These are phyloP conservation scores for Lasiodiplodia citricola DNA, from an alignment of 2,329 filamentous ascomycete species.

Conservation along the genomic window DNA sequence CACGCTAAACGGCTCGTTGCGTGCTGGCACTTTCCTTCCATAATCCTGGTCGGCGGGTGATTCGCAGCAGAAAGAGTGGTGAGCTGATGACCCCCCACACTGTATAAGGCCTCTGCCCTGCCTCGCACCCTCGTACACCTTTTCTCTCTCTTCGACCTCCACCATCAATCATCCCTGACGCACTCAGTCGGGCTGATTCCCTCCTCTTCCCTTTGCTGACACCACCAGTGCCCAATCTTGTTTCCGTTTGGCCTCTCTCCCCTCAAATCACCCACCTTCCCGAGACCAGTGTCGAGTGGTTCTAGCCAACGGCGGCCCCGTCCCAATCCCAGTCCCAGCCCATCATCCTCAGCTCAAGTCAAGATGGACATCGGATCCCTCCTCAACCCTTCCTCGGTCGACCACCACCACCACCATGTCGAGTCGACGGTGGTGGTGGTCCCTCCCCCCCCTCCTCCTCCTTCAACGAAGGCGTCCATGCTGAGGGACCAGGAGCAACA, in stretches of 20 bases:
- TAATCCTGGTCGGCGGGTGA: background rate
- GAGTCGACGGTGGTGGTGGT: background rate
- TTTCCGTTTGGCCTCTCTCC: background rate
- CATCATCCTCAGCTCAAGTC: background rate
- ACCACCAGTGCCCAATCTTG: background rate
- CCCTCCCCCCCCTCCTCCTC: slow-evolving; percentile 29
- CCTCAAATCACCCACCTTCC: background rate
- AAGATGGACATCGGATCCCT: slow-evolving; percentile 49
- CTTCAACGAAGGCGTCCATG: slow-evolving; percentile 9
- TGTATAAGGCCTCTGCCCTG: slow-evolving; percentile 17
- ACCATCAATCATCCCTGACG: background rate
- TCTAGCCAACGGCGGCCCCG: background rate
- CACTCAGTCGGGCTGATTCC: background rate
- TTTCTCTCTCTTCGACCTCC: background rate
- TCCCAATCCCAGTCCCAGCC: background rate
- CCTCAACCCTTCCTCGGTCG: slow-evolving; percentile 43
- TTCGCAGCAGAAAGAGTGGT: background rate
- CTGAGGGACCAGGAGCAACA: background rate
- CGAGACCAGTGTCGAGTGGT: slow-evolving; percentile 6
- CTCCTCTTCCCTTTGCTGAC: background rate
- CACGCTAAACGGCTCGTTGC: slow-evolving; percentile 10
- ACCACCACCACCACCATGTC: slow-evolving; percentile 28
- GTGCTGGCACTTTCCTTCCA: background rate
- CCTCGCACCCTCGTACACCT: background rate
- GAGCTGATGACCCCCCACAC: background rate